phyloP scores from a whole-genome alignment of 192 early-diverging fungal species.

The Coemansia sp. region DNA sequence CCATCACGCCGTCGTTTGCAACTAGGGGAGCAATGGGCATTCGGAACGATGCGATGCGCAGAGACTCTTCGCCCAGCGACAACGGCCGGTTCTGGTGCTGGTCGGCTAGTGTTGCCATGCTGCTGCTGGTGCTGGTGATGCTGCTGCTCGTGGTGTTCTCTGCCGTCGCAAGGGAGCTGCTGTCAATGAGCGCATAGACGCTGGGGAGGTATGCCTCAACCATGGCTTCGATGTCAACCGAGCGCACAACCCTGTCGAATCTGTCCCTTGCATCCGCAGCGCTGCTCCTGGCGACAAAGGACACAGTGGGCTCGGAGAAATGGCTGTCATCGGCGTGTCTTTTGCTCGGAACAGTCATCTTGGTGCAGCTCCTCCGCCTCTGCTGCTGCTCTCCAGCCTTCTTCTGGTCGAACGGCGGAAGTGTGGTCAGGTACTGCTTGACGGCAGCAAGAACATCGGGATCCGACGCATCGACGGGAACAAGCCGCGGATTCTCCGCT shows the following conservation, averaged over 20 bases:
- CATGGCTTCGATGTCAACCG: slow-evolving; percentile 45
- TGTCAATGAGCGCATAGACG: slow-evolving; percentile 22
- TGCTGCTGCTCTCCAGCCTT: neutral
- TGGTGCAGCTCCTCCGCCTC: neutral
- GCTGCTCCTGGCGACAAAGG: slow-evolving; percentile 25
- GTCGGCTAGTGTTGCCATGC: neutral
- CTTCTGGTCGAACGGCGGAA: slow-evolving; percentile 10
- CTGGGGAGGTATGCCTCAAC: slow-evolving; percentile 39
- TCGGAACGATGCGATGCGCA: neutral
- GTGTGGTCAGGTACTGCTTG: slow-evolving; percentile 18
- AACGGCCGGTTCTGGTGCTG: slow-evolving; percentile 3
- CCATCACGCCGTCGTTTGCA: neutral
- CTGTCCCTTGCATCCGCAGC: neutral
- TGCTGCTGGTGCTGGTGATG: neutral
- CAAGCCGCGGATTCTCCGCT: neutral
- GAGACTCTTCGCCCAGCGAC: neutral
- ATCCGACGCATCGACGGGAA: slow-evolving; percentile 20
- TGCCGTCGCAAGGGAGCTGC: slow-evolving; percentile 3
- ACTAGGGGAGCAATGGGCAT: neutral
- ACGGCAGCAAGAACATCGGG: slow-evolving; percentile 20
- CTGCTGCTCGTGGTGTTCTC: slow-evolving; percentile 13
- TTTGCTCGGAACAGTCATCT: slow-evolving; percentile 14
- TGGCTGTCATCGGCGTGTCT: neutral
- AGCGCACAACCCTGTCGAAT: slow-evolving; percentile 21
- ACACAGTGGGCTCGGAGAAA: slow-evolving; percentile 18